Conservation (phyloP, 768 basidiomycete genomes). For the Lactarius pseudohatsudake region DNA sequence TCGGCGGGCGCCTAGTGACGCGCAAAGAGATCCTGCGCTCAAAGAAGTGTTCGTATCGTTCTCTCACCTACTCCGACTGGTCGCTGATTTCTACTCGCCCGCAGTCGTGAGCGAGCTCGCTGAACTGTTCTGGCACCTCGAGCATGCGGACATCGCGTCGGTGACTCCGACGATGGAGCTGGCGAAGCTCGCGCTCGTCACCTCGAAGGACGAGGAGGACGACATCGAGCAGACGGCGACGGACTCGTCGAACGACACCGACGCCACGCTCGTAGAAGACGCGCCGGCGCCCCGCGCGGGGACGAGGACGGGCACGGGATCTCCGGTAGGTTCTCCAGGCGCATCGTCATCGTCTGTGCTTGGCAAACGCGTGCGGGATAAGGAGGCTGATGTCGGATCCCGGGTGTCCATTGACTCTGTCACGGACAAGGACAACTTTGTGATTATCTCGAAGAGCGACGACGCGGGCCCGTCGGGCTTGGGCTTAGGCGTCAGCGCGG, state of each 20-base stretch:
- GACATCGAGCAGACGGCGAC: slow-evolving; percentile 72
- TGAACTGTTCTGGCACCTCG: slow-evolving; percentile 73
- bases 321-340: slow-evolving; percentile 35
- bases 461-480: slow-evolving; percentile 27
- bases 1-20: slow-evolving; percentile 84
- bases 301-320: slow-evolving; percentile 29
- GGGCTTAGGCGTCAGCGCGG: neutral
- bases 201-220: slow-evolving; percentile 86
- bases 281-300: slow-evolving; percentile 33
- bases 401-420: slow-evolving; percentile 58
- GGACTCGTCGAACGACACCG: slow-evolving; percentile 83
- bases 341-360: slow-evolving; percentile 44
- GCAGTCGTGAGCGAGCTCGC: slow-evolving; percentile 80
- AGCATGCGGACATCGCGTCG: slow-evolving; percentile 59
- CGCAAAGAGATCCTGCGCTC: slow-evolving; percentile 79
- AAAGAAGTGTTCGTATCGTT: slow-evolving; percentile 62
- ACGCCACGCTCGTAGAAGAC: slow-evolving; percentile 86
- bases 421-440: slow-evolving; percentile 45
- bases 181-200: slow-evolving; percentile 88
- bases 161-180: slow-evolving; percentile 85
- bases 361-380: slow-evolving; percentile 62
- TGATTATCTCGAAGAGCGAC: slow-evolving; percentile 41
- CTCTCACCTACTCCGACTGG: slow-evolving; percentile 20
- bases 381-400: slow-evolving; percentile 33
- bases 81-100: slow-evolving; percentile 8